phyloP scores from a whole-genome alignment of 305 asterid genomes.

The Striga hermonthica region DNA sequence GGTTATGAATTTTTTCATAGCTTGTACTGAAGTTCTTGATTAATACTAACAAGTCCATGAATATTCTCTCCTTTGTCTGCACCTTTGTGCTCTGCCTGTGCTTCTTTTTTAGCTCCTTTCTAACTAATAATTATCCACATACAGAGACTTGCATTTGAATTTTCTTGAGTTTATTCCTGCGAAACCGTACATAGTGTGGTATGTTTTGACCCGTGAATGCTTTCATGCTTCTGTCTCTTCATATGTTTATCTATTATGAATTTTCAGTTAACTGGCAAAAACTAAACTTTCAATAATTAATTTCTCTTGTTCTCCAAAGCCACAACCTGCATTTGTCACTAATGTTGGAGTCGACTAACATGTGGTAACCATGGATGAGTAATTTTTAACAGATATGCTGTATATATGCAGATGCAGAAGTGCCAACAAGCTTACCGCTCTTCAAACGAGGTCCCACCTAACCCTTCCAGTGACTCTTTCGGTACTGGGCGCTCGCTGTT shows the following conservation, averaged over 20 bases:
- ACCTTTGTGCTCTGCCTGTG: neutral
- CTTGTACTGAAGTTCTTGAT: neutral
- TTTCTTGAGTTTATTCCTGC: too few species aligned
- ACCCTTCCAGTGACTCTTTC: slow-evolving; percentile 62
- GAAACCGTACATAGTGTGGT: too few species aligned
- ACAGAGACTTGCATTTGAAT: too few species aligned
- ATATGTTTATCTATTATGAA: neutral
- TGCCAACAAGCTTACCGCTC: slow-evolving; percentile 86
- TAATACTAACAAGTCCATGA: neutral
- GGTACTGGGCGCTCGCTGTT: slow-evolving; percentile 70
- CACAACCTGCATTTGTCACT: neutral
- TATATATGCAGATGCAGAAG: slow-evolving; percentile 62
- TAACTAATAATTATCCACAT: too few species aligned
- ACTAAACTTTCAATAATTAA: neutral
- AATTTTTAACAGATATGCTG: slow-evolving; percentile 22
- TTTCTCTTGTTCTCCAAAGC: neutral
- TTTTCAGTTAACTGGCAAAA: neutral
- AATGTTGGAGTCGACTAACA: neutral
- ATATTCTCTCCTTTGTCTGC: neutral
- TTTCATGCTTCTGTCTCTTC: too few species aligned
- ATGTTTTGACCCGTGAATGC: too few species aligned
- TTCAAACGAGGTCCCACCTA: slow-evolving; percentile 51
- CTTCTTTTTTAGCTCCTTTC: too few species aligned
- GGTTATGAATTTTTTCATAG: neutral
- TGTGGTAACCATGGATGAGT: neutral